These are phyloP conservation scores for Annulohypoxylon moriforme DNA, from an alignment of 495 filamentous ascomycete genomes.

Conservation along the genomic window DNA sequence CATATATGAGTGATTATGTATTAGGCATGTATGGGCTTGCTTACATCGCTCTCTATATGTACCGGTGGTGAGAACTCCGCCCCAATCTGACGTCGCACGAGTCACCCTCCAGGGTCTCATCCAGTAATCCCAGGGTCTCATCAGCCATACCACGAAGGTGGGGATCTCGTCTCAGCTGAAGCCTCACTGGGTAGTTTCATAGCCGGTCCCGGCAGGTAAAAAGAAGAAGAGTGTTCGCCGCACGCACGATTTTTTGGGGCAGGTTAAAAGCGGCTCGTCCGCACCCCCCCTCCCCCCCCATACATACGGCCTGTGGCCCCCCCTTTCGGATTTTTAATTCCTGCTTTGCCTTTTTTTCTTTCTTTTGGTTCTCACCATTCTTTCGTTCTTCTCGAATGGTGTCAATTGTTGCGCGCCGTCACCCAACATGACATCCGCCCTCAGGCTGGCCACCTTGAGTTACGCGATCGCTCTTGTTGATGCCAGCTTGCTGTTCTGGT, in stretches of 20 bases:
- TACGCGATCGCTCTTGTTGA: constrained; percentile 45
- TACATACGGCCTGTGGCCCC: background rate
- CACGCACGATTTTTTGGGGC: constrained; percentile 6
- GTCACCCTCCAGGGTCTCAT: constrained; percentile 40
- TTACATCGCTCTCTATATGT: constrained; percentile 34
- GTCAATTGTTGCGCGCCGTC: constrained; percentile 19
- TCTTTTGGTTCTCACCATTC: constrained; percentile 10
- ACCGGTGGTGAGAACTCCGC: constrained; percentile 28
- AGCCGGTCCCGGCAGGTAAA: constrained; percentile 42
- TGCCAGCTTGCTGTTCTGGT: constrained; percentile 35
- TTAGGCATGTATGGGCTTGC: constrained; percentile 28
- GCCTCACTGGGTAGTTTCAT: constrained; percentile 44
- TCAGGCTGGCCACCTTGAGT: constrained; percentile 49
- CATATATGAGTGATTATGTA: constrained; percentile 16
- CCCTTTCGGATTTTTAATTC: constrained; percentile 19
- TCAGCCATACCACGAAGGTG: constrained; percentile 42
- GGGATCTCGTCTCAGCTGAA: constrained; percentile 46
- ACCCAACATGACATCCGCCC: constrained; percentile 48
- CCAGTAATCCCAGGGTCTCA: constrained; percentile 46
- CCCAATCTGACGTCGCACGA: constrained; percentile 42
- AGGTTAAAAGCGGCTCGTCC: constrained; percentile 43
- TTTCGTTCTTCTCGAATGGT: constrained; percentile 38
- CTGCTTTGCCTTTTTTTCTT: constrained; percentile 17
- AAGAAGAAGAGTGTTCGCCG: constrained; percentile 18
- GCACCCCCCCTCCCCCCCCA: constrained; percentile 13